Evolutionary conservation across 2,329 filamentous ascomycete species (phyloP).

Genomic region (Ascochyta lentis): DNA sequence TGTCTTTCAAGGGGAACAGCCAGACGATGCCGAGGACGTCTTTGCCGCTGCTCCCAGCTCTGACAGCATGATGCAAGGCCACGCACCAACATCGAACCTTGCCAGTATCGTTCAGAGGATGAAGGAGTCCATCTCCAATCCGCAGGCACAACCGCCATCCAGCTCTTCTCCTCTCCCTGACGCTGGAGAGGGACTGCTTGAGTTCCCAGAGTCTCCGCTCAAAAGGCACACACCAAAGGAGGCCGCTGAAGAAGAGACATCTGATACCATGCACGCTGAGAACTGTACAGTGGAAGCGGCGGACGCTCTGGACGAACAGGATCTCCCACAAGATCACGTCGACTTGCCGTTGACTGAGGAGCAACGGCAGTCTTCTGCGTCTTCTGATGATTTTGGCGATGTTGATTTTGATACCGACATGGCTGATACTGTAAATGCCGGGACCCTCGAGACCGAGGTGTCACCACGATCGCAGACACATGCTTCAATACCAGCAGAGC

Average conservation of each 20-base stretch:
- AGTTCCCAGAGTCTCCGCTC: conserved; percentile 39
- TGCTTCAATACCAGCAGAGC: conserved; percentile 15
- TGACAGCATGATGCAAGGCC: conserved; percentile 36
- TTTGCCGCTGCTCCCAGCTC: conserved; percentile 42
- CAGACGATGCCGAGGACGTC: conserved; percentile 32
- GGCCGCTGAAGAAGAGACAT: conserved; percentile 3
- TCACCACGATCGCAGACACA: conserved; percentile 12
- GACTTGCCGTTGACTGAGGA: conserved; percentile 13
- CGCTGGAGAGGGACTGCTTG: conserved; percentile 22
- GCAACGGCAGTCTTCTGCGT: conserved; percentile 23
- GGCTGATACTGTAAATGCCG: conserved; percentile 30
- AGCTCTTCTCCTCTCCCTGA: conserved; percentile 58
- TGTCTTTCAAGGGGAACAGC: conserved; percentile 39
- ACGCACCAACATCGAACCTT: conserved; percentile 37
- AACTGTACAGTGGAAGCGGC: conserved; percentile 9
- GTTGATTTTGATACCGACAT: conserved; percentile 46
- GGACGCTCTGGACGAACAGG: conserved; percentile 1
- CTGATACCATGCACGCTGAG: conserved; percentile 15
- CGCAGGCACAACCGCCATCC: conserved; percentile 46
- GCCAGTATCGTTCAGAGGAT: conserved; percentile 52
- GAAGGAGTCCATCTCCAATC: conserved; percentile 52
- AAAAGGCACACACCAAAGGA: conserved; percentile 29
- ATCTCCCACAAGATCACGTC: background rate
- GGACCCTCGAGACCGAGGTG: conserved; percentile 30
- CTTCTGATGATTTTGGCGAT: conserved; percentile 47